These are phyloP conservation scores for Boletus bicolor DNA, from an alignment of 768 basidiomycete species.

Conservation along the genomic window DNA sequence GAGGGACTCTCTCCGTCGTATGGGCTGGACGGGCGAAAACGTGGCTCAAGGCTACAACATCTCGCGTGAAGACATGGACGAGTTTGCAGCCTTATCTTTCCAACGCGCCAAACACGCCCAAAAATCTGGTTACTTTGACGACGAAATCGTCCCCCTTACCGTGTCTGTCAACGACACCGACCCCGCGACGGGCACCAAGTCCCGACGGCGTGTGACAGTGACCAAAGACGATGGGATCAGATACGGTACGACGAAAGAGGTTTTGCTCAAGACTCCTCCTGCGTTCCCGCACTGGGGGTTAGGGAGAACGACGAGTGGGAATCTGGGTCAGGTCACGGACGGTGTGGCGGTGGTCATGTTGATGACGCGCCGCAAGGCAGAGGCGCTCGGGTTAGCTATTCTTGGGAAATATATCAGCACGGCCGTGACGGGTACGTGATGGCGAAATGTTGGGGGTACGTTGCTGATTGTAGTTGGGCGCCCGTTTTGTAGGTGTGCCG, in stretches of 20 bases:
- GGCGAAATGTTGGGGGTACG: too few relatives aligned
- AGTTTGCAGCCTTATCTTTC: slow-evolving; percentile 70
- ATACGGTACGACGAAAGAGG: slow-evolving; percentile 59
- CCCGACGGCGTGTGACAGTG: slow-evolving; percentile 49
- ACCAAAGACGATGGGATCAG: slow-evolving; percentile 77
- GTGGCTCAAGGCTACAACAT: slow-evolving; percentile 73
- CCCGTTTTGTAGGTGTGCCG: slow-evolving; percentile 47
- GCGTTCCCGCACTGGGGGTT: slow-evolving; percentile 86
- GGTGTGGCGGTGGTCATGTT: slow-evolving; percentile 81
- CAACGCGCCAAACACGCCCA: slow-evolving; percentile 79
- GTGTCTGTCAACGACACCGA: slow-evolving; percentile 63
- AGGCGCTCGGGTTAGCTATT: slow-evolving; percentile 66
- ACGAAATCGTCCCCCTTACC: slow-evolving; percentile 76
- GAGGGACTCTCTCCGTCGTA: slow-evolving; percentile 62
- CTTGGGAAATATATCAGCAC: slow-evolving; percentile 81
- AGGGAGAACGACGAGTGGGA: slow-evolving; percentile 74
- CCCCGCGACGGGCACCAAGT: slow-evolving; percentile 44
- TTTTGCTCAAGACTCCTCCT: too few relatives aligned
- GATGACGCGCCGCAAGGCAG: slow-evolving; percentile 79
- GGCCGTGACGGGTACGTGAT: slow-evolving; percentile 52
- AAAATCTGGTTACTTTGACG: slow-evolving; percentile 56
- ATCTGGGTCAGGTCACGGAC: slow-evolving; percentile 83
- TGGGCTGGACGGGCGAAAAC: slow-evolving; percentile 92
- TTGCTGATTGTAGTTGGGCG: neutral
- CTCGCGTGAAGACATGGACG: slow-evolving; percentile 73